These are phyloP conservation scores for Potentilla sterilis DNA, from an alignment of 306 rosid species.

Conservation along the genomic window DNA sequence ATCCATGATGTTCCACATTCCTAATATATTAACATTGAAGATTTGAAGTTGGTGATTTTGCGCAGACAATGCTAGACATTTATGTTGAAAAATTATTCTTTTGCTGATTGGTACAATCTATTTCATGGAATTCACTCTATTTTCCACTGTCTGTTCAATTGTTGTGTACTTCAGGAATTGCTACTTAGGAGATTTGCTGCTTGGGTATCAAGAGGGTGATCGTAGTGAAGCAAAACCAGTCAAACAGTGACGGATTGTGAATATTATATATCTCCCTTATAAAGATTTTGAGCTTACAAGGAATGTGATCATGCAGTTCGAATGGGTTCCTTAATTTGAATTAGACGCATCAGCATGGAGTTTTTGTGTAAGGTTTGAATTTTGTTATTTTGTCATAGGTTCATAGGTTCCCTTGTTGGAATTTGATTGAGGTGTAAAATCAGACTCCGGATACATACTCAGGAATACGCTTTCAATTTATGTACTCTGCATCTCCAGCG, in stretches of 20 bases:
- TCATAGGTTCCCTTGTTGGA: slow-evolving; percentile 40
- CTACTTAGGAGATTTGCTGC: slow-evolving; percentile 74
- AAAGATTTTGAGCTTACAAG: slow-evolving; percentile 55
- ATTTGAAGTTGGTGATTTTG: not conserved
- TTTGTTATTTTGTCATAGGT: slow-evolving; percentile 50
- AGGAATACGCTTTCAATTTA: slow-evolving; percentile 59
- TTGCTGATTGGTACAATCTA: not conserved
- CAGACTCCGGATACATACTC: slow-evolving; percentile 31
- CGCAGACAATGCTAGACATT: not conserved
- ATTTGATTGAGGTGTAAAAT: slow-evolving; percentile 69
- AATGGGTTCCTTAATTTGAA: slow-evolving; percentile 64
- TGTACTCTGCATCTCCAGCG: slow-evolving; percentile 51
- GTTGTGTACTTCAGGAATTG: slow-evolving; percentile 63
- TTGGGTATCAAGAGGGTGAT: slow-evolving; percentile 51
- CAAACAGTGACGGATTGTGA: slow-evolving; percentile 64
- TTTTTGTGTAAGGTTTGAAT: slow-evolving; percentile 65
- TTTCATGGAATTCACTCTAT: not conserved
- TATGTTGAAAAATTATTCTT: not conserved
- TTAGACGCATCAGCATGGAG: slow-evolving; percentile 61
- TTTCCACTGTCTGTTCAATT: not conserved
- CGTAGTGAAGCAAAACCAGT: slow-evolving; percentile 54
- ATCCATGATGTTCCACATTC: not conserved
- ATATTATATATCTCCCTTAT: slow-evolving; percentile 52
- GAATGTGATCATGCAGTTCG: slow-evolving; percentile 64
- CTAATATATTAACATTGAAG: not conserved